A percentile compares a stretch with the other conserved stretches of the same genome.
phyloP scores from a whole-genome alignment of 768 basidiomycete species.

The Sutorius australiensis region DNA sequence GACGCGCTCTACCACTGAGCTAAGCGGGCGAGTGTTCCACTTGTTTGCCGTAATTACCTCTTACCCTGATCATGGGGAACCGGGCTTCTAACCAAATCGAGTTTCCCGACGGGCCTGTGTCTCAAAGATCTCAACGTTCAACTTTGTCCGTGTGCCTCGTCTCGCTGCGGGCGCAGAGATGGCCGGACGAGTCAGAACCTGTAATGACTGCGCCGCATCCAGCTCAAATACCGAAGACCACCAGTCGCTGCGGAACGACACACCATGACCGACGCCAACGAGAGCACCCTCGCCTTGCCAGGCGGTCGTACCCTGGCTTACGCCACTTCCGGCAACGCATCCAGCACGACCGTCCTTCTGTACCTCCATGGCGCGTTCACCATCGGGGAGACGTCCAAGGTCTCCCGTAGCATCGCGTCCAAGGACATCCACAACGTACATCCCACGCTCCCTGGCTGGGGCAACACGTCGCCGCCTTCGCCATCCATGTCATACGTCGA shows the following conservation, averaged over 20 bases:
- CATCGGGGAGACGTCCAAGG: conserved; percentile 40
- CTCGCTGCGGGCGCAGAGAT: background rate
- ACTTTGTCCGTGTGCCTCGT: background rate
- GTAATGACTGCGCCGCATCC: background rate
- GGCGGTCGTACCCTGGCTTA: conserved; percentile 52
- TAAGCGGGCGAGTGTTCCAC: conserved; percentile 29
- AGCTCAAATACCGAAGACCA: background rate
- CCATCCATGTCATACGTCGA: conserved; percentile 36
- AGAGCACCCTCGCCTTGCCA: conserved; percentile 21
- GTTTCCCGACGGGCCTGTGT: too few species aligned
- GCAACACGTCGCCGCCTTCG: conserved; percentile 43
- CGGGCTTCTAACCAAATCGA: too few species aligned
- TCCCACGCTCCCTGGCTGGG: conserved; percentile 60
- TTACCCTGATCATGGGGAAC: too few species aligned
- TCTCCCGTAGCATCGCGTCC: conserved; percentile 35
- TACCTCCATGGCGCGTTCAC: conserved; percentile 56
- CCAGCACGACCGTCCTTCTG: conserved; percentile 46
- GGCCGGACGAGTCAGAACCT: background rate
- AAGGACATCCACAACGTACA: conserved; percentile 44
- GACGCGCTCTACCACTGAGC: conserved; percentile 46
- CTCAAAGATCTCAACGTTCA: background rate
- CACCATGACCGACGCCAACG: conserved; percentile 8
- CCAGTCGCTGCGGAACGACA: background rate
- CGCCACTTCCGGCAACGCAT: conserved; percentile 46
- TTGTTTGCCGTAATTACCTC: background rate